These are phyloP conservation scores for Pulveroboletus ravenelii DNA, from an alignment of 768 basidiomycete species.

Conservation along the genomic window DNA sequence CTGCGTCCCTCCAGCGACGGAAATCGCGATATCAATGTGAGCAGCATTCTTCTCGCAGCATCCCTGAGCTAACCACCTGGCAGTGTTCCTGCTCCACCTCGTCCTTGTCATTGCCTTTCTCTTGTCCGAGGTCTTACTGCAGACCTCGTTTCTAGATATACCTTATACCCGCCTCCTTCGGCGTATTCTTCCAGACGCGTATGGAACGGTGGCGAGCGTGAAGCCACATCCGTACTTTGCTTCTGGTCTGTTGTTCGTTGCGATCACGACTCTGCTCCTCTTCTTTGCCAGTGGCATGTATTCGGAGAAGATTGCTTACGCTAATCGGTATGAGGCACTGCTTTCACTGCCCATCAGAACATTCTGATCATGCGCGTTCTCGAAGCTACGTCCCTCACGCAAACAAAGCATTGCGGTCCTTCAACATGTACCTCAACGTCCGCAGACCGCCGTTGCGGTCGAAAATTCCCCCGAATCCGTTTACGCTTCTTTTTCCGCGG, in stretches of 20 bases:
- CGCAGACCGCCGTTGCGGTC: slow-evolving; percentile 71
- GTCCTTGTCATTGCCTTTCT: slow-evolving; percentile 65
- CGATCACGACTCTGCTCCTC: slow-evolving; percentile 83
- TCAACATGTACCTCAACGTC: slow-evolving; percentile 98
- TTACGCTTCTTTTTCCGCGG: slow-evolving; percentile 36
- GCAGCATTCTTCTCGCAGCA: slow-evolving; percentile 26
- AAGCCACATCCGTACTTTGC: slow-evolving; percentile 69
- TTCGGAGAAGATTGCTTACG: slow-evolving; percentile 91
- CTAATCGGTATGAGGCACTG: slow-evolving; percentile 70
- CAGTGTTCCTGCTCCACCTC: slow-evolving; percentile 76
- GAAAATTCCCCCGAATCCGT: slow-evolving; percentile 41
- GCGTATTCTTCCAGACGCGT: slow-evolving; percentile 48
- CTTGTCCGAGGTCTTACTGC: slow-evolving; percentile 67
- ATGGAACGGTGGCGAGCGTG: slow-evolving; percentile 36
- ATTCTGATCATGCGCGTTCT: slow-evolving; percentile 14
- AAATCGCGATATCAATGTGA: slow-evolving; percentile 81
- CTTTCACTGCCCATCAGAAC: slow-evolving; percentile 6
- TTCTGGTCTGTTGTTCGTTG: slow-evolving; percentile 78
- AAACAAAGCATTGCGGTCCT: slow-evolving; percentile 82
- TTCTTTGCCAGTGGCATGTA: slow-evolving; percentile 98
- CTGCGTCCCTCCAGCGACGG: slow-evolving; percentile 69
- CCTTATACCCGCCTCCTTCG: slow-evolving; percentile 53
- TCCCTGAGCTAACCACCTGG: slow-evolving; percentile 11
- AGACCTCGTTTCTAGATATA: slow-evolving; percentile 60
- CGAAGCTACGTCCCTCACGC: slow-evolving; percentile 93